Conservation (phyloP, 768 basidiomycete species). For the Boletus tomentosulus region DNA sequence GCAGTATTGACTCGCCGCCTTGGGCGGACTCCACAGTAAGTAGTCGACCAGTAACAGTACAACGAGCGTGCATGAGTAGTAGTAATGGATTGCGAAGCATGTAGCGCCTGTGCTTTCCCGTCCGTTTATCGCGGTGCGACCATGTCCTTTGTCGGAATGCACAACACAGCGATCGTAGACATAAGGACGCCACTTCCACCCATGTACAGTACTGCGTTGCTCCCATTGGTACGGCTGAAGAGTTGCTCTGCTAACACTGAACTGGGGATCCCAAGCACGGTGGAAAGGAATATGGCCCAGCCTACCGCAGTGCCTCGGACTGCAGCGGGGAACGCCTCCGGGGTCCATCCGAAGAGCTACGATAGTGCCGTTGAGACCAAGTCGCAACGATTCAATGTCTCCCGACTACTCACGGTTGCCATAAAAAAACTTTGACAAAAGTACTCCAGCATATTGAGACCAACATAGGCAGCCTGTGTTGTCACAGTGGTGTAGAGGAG, state of each 20-base stretch:
- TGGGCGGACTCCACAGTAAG: too few relatives aligned
- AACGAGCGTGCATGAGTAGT: background rate
- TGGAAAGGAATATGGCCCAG: constrained; percentile 2
- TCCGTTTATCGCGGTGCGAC: constrained; percentile 8
- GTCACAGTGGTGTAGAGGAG: constrained; percentile 9
- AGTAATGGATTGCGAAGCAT: too few relatives aligned
- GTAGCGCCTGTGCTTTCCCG: background rate
- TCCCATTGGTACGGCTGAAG: constrained; percentile 2
- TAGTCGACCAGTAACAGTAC: background rate
- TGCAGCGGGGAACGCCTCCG: constrained; percentile 13
- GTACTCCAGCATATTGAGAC: constrained; percentile 6
- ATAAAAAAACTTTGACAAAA: constrained; percentile 12
- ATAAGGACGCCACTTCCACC: constrained; percentile 10
- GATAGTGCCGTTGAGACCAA: background rate
- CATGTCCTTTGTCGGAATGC: constrained; percentile 11
- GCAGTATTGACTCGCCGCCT: too few relatives aligned
- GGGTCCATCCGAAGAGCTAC: constrained; percentile 15
- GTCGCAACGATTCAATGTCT: background rate
- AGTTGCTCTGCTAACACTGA: constrained; percentile 3
- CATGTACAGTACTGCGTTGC: constrained; percentile 9
- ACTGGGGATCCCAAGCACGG: background rate
- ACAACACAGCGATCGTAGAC: constrained; percentile 5
- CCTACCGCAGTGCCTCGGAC: constrained; percentile 14
- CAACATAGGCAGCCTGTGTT: constrained; percentile 10
- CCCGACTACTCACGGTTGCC: background rate